These are phyloP conservation scores for Lactarius evosmus DNA, from an alignment of 768 basidiomycete genomes.

Conservation along the genomic window DNA sequence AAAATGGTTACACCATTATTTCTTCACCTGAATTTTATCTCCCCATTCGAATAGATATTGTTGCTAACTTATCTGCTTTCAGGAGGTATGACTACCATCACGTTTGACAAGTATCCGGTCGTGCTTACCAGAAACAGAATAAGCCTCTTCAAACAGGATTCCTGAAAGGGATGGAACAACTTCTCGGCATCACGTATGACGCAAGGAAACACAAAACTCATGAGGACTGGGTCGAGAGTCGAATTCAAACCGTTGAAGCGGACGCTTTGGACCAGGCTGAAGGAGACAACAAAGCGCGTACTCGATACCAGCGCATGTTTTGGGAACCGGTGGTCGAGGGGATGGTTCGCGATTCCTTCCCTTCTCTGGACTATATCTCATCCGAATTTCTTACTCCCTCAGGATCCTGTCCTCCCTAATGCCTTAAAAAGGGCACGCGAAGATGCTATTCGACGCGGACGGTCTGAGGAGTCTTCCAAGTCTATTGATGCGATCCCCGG, in stretches of 20 bases:
- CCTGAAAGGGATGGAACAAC: slow-evolving; percentile 71
- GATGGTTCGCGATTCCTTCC: slow-evolving; percentile 44
- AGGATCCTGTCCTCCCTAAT: slow-evolving; percentile 65
- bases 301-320: slow-evolving; percentile 67
- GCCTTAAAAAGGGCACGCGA: slow-evolving; percentile 49
- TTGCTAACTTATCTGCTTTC: slow-evolving; percentile 27
- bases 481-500: slow-evolving; percentile 41
- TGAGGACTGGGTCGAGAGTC: slow-evolving; percentile 28
- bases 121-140: slow-evolving; percentile 39
- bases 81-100: slow-evolving; percentile 28
- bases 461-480: slow-evolving; percentile 38
- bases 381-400: slow-evolving; percentile 4
- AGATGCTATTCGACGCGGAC: slow-evolving; percentile 38
- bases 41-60: background rate
- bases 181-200: slow-evolving; percentile 55
- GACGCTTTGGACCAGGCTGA: slow-evolving; percentile 60
- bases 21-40: slow-evolving; percentile 28
- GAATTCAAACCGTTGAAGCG: slow-evolving; percentile 55
- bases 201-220: slow-evolving; percentile 16
- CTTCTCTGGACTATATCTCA: background rate
- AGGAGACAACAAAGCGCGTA: slow-evolving; percentile 51
- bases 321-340: slow-evolving; percentile 79
- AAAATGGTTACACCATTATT: slow-evolving; percentile 61
- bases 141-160: slow-evolving; percentile 78
- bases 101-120: slow-evolving; percentile 15